Evolutionary conservation across 306 rosid genomes (phyloP), one percentile per base, ranked within the genome.

Genomic region (Lotus japonicus): DNA sequence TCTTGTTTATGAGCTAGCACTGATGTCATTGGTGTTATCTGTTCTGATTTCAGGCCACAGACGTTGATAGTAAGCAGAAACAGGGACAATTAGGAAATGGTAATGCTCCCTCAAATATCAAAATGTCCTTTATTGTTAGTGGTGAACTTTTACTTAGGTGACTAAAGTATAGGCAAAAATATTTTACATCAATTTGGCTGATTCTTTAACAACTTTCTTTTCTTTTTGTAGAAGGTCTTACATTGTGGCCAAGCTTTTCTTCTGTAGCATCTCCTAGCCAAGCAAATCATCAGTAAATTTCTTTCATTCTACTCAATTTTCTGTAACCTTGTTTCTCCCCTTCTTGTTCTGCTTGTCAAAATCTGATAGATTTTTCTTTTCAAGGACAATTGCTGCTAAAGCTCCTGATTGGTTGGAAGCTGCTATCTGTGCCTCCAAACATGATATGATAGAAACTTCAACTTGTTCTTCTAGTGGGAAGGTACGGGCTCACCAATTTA

Each of bases 181-280:
- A 13, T 71, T 63, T 61, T 53, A 6, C 53, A 14, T 67, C 43
- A 59, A 18, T 61, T 44, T 59, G 71, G 5, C 11, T 66, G 15
- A 76, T 54, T 46, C 43, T 54, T 73, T 1, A 26, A 23, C 26
- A 6, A 58, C 23, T 45, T 72, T 71, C 64, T 51, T 26, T 39
- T 67, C 6, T 73, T 73, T 63, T 42, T 43, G 48, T 54, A 64
- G 74, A 77, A 41, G 66, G 71, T 60, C 80, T 72, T 77, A 70
- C 68, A 77, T 70, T 74, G 66, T 77, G 83, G 85, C 75, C 83
- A 21, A 71, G 59, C 64, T 73, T 82, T 70, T 65, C 77, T 41
- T 67, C 43, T 9, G 63, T 45, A 35, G 54, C 70, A 62, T 59
- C 75, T 49, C 5, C 71, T 6, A 35, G 71, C 16, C 66, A 41